Conservation (phyloP, 2,329 filamentous ascomycete species). For the Daldinia sp. region DNA sequence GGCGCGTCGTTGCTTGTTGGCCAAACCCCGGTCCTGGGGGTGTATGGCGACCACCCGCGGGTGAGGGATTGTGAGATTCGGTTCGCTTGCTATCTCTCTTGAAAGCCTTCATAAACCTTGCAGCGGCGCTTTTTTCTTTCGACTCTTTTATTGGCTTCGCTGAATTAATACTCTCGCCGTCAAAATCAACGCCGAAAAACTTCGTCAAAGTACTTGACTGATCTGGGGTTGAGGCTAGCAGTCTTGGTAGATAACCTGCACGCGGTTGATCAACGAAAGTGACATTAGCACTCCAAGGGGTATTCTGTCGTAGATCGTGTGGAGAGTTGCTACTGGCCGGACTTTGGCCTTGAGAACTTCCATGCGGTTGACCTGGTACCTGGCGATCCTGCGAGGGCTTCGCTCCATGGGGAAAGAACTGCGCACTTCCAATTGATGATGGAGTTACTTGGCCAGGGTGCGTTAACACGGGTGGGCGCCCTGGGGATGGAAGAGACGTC, state of each 20-base stretch:
- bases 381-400: slow-evolving; percentile 28
- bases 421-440: slow-evolving; percentile 15
- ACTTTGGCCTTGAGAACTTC: slow-evolving; percentile 19
- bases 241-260: slow-evolving; percentile 29
- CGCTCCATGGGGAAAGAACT: slow-evolving; percentile 20
- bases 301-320: slow-evolving; percentile 14
- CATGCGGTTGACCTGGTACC: slow-evolving; percentile 23
- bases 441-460: slow-evolving; percentile 35
- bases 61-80: slow-evolving; percentile 32
- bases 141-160: slow-evolving; percentile 36
- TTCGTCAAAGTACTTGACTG: slow-evolving; percentile 39
- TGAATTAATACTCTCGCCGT: slow-evolving; percentile 29
- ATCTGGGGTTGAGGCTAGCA: slow-evolving; percentile 33
- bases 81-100: slow-evolving; percentile 42
- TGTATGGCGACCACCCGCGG: slow-evolving; percentile 21
- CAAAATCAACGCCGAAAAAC: slow-evolving; percentile 41
- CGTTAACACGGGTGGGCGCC: slow-evolving; percentile 36
- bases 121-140: slow-evolving; percentile 45
- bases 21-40: slow-evolving; percentile 19
- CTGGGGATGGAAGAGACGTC: slow-evolving; percentile 42
- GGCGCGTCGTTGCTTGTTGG: slow-evolving; percentile 19
- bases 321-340: background rate
- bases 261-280: slow-evolving; percentile 23
- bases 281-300: slow-evolving; percentile 34
- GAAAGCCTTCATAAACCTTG: slow-evolving; percentile 44